A percentile compares a stretch with the other conserved stretches of the same genome.
Conservation (phyloP, 2,329 filamentous ascomycete genomes). For the Cytospora paraplurivora region DNA sequence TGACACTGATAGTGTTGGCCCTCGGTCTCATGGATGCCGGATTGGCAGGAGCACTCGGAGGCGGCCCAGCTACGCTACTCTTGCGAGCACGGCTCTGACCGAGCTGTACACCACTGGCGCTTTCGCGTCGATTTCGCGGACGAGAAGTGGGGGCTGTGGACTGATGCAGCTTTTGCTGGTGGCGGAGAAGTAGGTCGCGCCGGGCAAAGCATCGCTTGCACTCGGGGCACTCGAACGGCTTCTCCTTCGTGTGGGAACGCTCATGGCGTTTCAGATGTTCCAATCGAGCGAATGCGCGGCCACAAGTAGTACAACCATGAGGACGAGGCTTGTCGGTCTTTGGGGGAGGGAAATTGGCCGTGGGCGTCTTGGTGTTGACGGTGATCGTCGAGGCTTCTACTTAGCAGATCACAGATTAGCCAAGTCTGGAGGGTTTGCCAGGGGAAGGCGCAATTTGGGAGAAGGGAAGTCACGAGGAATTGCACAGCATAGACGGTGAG, state of each 20-base stretch:
- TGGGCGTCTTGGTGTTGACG: constrained; percentile 48
- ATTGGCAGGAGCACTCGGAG: constrained; percentile 44
- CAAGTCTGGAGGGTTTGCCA: neutral
- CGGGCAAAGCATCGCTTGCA: constrained; percentile 94
- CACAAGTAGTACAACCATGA: constrained; percentile 89
- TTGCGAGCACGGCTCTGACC: constrained; percentile 79
- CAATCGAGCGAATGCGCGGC: constrained; percentile 87
- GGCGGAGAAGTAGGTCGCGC: constrained; percentile 84
- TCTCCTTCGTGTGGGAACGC: constrained; percentile 97
- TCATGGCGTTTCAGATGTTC: constrained; percentile 98
- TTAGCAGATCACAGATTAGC: constrained; percentile 21
- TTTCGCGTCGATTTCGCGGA: constrained; percentile 87
- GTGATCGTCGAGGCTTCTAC: constrained; percentile 51
- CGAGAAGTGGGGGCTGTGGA: constrained; percentile 84
- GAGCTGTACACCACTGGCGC: constrained; percentile 69
- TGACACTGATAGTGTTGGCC: constrained; percentile 94
- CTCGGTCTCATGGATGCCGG: constrained; percentile 74
- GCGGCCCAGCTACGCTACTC: constrained; percentile 76
- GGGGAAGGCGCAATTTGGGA: neutral
- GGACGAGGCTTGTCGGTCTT: constrained; percentile 98
- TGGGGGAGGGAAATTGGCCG: constrained; percentile 68
- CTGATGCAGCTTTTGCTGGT: constrained; percentile 98
- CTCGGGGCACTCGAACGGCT: constrained; percentile 96
- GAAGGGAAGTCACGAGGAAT: constrained; percentile 1
- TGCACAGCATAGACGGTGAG: constrained; percentile 17